A percentile compares a stretch with the other conserved stretches of the same genome.
These are phyloP conservation scores for Pleodorina starrii DNA, from an alignment of 139 green algal genomes.

Conservation along the genomic window DNA sequence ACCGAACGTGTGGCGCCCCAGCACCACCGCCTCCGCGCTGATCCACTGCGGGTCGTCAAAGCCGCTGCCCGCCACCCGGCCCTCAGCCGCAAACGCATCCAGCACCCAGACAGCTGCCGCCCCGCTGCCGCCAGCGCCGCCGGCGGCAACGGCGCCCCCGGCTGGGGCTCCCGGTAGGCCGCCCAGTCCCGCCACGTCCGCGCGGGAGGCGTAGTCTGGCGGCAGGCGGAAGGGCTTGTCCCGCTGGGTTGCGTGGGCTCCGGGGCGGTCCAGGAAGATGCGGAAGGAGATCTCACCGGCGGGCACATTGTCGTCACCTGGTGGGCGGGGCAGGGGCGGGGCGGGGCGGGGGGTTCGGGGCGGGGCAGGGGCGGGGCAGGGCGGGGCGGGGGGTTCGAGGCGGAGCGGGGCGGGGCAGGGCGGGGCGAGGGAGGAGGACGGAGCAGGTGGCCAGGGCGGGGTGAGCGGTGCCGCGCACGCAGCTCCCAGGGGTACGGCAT, in stretches of 20 bases:
- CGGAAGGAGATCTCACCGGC: constrained; percentile 9
- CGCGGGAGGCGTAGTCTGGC: constrained; percentile 24
- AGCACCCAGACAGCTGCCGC: background rate
- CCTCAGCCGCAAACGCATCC: background rate
- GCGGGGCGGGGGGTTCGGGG: no score
- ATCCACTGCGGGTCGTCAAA: constrained; percentile 11
- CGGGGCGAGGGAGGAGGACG: no score
- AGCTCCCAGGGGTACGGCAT: no score
- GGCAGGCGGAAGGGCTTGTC: constrained; percentile 6
- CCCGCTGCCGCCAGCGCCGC: background rate
- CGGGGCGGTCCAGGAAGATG: background rate
- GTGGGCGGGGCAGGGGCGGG: no score
- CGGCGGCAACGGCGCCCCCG: background rate
- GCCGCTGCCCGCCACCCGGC: constrained; percentile 2
- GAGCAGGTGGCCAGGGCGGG: no score
- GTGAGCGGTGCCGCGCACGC: no score
- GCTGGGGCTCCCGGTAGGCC: background rate
- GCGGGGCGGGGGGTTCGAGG: no score
- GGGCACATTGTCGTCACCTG: constrained; percentile 33
- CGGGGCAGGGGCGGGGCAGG: no score
- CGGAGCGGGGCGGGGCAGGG: no score
- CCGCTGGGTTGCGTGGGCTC: no score
- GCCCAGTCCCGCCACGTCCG: background rate
- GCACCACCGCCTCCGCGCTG: constrained; percentile 8
- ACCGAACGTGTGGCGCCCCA: background rate